These are phyloP conservation scores for Tetraselmis striata DNA, from an alignment of 139 green algal species.

Conservation along the genomic window DNA sequence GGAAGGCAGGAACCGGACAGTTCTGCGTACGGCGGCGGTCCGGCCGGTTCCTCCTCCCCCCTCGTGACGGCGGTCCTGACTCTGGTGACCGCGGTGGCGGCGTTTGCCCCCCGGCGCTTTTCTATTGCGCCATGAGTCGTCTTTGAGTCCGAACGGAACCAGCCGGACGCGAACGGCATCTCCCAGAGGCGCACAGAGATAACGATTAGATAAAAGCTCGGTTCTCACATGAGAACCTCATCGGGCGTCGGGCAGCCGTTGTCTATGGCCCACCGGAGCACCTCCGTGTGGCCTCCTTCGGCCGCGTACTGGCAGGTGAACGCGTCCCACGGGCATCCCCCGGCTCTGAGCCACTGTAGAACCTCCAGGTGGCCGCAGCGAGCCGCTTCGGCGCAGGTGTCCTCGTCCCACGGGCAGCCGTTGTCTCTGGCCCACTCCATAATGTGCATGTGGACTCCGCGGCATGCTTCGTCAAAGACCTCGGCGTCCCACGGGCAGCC, in stretches of 20 bases:
- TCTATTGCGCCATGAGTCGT: too few species aligned
- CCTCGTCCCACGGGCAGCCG: background rate
- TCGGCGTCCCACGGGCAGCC: background rate
- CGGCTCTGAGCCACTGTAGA: background rate
- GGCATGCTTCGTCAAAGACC: background rate
- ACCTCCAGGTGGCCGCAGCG: background rate
- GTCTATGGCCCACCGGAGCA: background rate
- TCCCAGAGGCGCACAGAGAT: too few species aligned
- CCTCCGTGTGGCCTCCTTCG: background rate
- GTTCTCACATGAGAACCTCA: too few species aligned
- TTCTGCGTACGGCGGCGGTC: too few species aligned
- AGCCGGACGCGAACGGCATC: too few species aligned
- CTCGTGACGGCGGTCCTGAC: too few species aligned
- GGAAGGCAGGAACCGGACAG: too few species aligned
- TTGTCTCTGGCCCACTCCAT: background rate
- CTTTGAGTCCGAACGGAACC: too few species aligned
- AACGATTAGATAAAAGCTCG: too few species aligned
- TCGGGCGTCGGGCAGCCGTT: background rate
- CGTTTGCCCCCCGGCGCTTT: too few species aligned
- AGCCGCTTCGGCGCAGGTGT: background rate
- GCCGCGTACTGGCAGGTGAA: background rate
- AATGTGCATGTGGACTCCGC: background rate
- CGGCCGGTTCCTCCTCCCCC: too few species aligned
- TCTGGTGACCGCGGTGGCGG: too few species aligned
- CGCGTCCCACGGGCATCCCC: conserved; percentile 1